phyloP scores from a whole-genome alignment of 805 yeast species.

The Pachysolen tannophilus region DNA sequence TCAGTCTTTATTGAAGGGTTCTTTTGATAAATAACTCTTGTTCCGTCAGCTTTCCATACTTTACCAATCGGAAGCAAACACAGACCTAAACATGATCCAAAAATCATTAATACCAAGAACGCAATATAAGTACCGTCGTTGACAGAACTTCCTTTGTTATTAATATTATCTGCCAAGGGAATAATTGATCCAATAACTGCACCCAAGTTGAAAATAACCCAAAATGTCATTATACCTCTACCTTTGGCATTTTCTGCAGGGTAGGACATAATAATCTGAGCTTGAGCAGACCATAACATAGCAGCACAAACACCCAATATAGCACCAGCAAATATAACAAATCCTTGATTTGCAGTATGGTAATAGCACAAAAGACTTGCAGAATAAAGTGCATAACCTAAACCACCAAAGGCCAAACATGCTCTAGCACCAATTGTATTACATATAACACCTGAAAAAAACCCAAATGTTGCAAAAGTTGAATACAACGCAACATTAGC shows the following conservation, averaged over 20 bases:
- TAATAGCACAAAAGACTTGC: conserved; percentile 42
- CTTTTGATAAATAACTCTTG: conserved; percentile 35
- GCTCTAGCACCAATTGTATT: conserved; percentile 39
- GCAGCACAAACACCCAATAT: conserved; percentile 49
- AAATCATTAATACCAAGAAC: conserved; percentile 41
- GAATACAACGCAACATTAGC: conserved; percentile 45
- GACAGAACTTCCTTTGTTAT: conserved; percentile 26
- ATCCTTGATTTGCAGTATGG: conserved; percentile 39
- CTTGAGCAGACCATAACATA: conserved; percentile 52
- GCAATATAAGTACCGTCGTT: conserved; percentile 47
- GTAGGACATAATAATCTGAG: conserved; percentile 48
- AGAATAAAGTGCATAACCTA: conserved; percentile 46
- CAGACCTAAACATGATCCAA: conserved; percentile 37
- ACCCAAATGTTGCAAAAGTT: conserved; percentile 50
- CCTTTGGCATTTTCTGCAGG: conserved; percentile 49
- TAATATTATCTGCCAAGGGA: conserved; percentile 46
- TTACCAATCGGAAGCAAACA: conserved; percentile 39
- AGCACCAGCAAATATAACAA: conserved; percentile 49
- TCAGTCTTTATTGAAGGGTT: conserved; percentile 40
- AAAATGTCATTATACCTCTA: conserved; percentile 42
- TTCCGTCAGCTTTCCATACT: conserved; percentile 43
- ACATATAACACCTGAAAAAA: conserved; percentile 47
- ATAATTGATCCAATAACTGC: conserved; percentile 52
- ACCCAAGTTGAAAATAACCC: conserved; percentile 57
- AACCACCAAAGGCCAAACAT: conserved; percentile 42